Percentiles rank a stretch among this genome's conserved stretches.
phyloP scores from a whole-genome alignment of 768 basidiomycete species.

The Mrakia hoshinonis region DNA sequence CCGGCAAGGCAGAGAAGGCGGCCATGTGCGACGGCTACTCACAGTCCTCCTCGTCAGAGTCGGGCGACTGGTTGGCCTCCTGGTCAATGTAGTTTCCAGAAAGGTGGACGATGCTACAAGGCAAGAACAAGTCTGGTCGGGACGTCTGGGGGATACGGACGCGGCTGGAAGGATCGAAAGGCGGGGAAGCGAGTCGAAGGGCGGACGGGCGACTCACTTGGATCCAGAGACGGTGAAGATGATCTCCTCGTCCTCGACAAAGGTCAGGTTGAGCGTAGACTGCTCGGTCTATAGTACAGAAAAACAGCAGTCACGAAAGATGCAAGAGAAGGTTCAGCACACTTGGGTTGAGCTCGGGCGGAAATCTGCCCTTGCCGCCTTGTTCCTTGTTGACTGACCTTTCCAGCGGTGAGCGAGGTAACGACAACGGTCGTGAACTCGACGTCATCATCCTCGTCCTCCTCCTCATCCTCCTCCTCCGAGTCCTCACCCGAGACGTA shows the following conservation, averaged over 20 bases:
- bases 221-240: slow-evolving; percentile 66
- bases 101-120: slow-evolving; percentile 53
- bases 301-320: not conserved
- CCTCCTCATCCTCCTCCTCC: slow-evolving; percentile 34
- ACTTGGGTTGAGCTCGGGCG: not conserved
- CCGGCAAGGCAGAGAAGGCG: slow-evolving; percentile 35
- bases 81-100: slow-evolving; percentile 72
- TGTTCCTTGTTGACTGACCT: slow-evolving; percentile 45
- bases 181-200: not conserved
- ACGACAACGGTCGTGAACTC: slow-evolving; percentile 45
- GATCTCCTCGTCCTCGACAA: slow-evolving; percentile 56
- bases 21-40: not conserved
- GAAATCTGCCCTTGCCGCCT: not conserved
- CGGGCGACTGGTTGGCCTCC: slow-evolving; percentile 50
- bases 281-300: slow-evolving; percentile 61
- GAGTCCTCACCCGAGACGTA: slow-evolving; percentile 34
- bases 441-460: slow-evolving; percentile 29
- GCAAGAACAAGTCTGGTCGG: not conserved
- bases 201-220: slow-evolving; percentile 47
- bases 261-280: slow-evolving; percentile 57
- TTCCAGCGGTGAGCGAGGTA: slow-evolving; percentile 71
- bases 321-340: not conserved
- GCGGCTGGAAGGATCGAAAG: not conserved
- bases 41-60: slow-evolving; percentile 63
- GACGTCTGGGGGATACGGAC: not conserved